phyloP scores from a whole-genome alignment of 306 rosid genomes.

The Hippophae rhamnoides region DNA sequence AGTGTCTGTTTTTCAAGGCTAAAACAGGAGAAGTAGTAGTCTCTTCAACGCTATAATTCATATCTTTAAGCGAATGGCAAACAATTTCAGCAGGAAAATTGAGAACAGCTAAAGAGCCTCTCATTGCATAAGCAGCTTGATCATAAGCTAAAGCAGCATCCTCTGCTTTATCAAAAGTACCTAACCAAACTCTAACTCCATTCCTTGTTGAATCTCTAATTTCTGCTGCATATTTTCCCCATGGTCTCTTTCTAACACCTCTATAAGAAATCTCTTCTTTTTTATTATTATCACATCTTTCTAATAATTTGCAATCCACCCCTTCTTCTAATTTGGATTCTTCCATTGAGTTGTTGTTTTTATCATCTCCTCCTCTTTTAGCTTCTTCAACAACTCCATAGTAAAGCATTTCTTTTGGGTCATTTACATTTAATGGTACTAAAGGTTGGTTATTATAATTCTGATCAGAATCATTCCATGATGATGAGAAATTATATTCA shows the following conservation, averaged over 20 bases:
- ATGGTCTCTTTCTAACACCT: slow-evolving; percentile 57
- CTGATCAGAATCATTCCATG: not conserved
- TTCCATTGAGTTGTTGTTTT: not conserved
- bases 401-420: slow-evolving; percentile 55
- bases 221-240: slow-evolving; percentile 75
- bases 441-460: slow-evolving; percentile 2
- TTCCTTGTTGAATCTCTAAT: slow-evolving; percentile 55
- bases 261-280: slow-evolving; percentile 24
- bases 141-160: slow-evolving; percentile 70
- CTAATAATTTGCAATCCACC: slow-evolving; percentile 16
- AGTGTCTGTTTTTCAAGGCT: slow-evolving; percentile 45
- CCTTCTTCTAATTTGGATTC: slow-evolving; percentile 19
- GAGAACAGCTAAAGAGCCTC: slow-evolving; percentile 41
- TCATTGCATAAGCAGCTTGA: slow-evolving; percentile 57
- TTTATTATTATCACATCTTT: not conserved
- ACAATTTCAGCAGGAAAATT: slow-evolving; percentile 44
- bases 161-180: slow-evolving; percentile 63
- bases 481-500: slow-evolving; percentile 4
- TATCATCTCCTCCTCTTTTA: not conserved
- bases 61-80: slow-evolving; percentile 34
- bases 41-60: slow-evolving; percentile 22
- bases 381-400: slow-evolving; percentile 26
- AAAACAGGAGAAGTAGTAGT: slow-evolving; percentile 43
- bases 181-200: slow-evolving; percentile 61
- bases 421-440: slow-evolving; percentile 55